Conservation (phyloP, 495 filamentous ascomycete species). For the Aspergillus bridgeri region DNA sequence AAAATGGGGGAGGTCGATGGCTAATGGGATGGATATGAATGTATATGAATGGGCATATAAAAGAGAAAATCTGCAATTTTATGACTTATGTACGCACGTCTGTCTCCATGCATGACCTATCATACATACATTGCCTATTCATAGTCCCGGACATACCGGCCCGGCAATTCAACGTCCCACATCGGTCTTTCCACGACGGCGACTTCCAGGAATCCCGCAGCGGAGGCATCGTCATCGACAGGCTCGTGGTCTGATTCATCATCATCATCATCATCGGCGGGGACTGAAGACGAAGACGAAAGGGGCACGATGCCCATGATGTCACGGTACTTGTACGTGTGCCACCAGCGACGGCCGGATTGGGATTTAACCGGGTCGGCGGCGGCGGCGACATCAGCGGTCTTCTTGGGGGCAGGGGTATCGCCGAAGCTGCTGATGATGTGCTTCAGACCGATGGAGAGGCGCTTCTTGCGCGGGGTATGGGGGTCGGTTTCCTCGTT, state of each 20-base stretch:
- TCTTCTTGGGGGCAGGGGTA: slow-evolving; percentile 20
- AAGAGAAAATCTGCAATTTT: too few relatives aligned
- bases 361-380: slow-evolving; percentile 21
- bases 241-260: slow-evolving; percentile 16
- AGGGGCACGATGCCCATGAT: slow-evolving; percentile 86
- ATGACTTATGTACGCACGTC: neutral
- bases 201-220: slow-evolving; percentile 58
- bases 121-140: slow-evolving; percentile 35
- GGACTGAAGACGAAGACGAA: slow-evolving; percentile 22
- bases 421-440: slow-evolving; percentile 7
- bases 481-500: slow-evolving; percentile 30
- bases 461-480: slow-evolving; percentile 26
- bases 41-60: too few relatives aligned
- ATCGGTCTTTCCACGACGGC: slow-evolving; percentile 82
- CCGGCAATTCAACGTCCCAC: slow-evolving; percentile 78
- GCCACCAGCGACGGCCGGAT: slow-evolving; percentile 56
- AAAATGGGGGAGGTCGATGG: too few relatives aligned
- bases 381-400: slow-evolving; percentile 23
- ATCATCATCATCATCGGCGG: neutral
- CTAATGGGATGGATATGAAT: too few relatives aligned
- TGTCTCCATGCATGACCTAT: neutral
- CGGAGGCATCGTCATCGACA: slow-evolving; percentile 12
- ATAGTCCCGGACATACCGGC: slow-evolving; percentile 65
- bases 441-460: slow-evolving; percentile 14
- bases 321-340: slow-evolving; percentile 84